Base-by-base conservation (phyloP, 2,329 filamentous ascomycete genomes). In the Incumbomyces delicatus region DNA sequence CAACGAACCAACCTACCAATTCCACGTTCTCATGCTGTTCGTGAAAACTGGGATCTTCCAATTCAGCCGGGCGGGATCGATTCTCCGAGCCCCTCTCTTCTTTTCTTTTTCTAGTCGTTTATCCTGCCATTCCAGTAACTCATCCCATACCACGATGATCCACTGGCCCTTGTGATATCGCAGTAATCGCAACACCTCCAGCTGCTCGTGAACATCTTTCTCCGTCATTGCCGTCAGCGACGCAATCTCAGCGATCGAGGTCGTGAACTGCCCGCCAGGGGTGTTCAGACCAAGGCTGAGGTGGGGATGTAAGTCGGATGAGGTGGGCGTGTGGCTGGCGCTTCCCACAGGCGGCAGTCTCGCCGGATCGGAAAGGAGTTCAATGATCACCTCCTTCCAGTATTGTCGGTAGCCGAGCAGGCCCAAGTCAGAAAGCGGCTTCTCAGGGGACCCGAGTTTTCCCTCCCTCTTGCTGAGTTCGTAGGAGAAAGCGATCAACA, bases 11-110 rank as follows among this genome's bases (percentile, higher is more conserved):
- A n/a, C n/a, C n/a, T 52, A 95, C 90, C 90, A 96, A 51, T 89
- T 94, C 92, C 92, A 96, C 11, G 90, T 96, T 57, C 90, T 77
- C 56, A 80, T 86, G 12, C 85, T 86, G 1, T 90, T 89, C 20
- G 84, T 89, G 61, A 96, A 96, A 0, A 95, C 85, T 0, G 92
- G 92, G 10, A 92, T 90, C 66, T 94, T 96, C 92, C 92, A 98
- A 59, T 88, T 83, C 48, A 98, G 80, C 58, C 78, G 77, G 16
- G 79, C 76, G 0, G 89, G 75, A 51, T 94, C 85, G 53, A 98
- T 89, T 37, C 76, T 68, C 46, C 84, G 43, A 8, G 29, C 43
- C 49, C 82, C 79, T 66, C 94, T 95, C 44, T 78, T 62, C 66
- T 84, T 88, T 55, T 85, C 79, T 67, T 87, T 94, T 57, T 88